These are phyloP conservation scores for Cercophora samala DNA, from an alignment of 495 filamentous ascomycete species.

Conservation along the genomic window DNA sequence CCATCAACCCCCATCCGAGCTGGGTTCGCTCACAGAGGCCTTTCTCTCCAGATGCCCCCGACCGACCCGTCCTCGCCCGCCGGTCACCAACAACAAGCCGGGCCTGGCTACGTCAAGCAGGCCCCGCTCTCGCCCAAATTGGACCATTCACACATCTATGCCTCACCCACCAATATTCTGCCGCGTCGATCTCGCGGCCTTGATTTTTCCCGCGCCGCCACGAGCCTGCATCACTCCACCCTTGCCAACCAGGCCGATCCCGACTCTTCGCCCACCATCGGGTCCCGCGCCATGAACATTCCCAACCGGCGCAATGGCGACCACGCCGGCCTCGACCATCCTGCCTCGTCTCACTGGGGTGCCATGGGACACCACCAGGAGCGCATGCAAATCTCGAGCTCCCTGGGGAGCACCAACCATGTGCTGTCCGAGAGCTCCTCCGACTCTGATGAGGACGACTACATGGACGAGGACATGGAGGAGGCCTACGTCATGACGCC, in stretches of 20 bases:
- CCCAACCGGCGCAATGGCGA: conserved; percentile 48
- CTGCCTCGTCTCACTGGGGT: conserved; percentile 43
- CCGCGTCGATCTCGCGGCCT: conserved; percentile 82
- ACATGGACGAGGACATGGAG: conserved; percentile 78
- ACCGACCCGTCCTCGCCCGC: conserved; percentile 31
- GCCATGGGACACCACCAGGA: conserved; percentile 55
- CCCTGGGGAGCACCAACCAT: conserved; percentile 78
- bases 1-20: conserved; percentile 57
- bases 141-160: conserved; percentile 77
- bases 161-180: conserved; percentile 71
- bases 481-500: conserved; percentile 71
- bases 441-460: conserved; percentile 70
- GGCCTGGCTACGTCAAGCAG: conserved; percentile 56
- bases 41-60: conserved; percentile 73
- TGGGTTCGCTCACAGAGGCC: conserved; percentile 55
- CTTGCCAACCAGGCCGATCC: conserved; percentile 87
- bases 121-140: conserved; percentile 81
- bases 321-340: conserved; percentile 37
- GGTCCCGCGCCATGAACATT: conserved; percentile 73
- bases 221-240: conserved; percentile 93
- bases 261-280: conserved; percentile 86
- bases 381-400: conserved; percentile 73
- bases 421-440: conserved; percentile 74
- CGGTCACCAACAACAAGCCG: conserved; percentile 30
- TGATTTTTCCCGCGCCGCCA: conserved; percentile 91